Evolutionary conservation across 2,329 filamentous ascomycete genomes (phyloP).

Genomic region (Penicillium glabrum): DNA sequence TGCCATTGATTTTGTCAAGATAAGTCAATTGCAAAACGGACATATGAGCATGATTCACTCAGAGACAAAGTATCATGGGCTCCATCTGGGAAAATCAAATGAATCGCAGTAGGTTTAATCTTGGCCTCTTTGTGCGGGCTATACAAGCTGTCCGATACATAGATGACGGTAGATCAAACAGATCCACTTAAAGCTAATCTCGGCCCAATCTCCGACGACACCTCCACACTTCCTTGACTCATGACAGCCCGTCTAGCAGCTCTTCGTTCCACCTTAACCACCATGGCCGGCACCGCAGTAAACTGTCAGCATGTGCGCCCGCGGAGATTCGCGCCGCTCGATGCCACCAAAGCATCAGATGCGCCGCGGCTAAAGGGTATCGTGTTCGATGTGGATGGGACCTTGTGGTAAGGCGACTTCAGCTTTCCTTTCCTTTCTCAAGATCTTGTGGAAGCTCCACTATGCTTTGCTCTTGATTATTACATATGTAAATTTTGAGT

Average conservation of each 20-base stretch:
- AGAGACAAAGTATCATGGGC: too few species aligned
- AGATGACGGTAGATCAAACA: not conserved
- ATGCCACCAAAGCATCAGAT: conserved; percentile 31
- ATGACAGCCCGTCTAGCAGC: not conserved
- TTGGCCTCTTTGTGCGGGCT: too few species aligned
- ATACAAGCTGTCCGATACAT: not conserved
- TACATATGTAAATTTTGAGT: too few species aligned
- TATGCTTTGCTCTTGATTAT: not conserved
- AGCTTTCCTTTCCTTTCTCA: not conserved
- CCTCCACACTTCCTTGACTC: not conserved
- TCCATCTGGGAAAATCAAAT: too few species aligned
- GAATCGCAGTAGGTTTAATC: too few species aligned
- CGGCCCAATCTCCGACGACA: not conserved
- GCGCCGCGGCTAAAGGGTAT: conserved; percentile 56
- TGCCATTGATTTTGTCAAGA: too few species aligned
- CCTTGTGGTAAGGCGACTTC: conserved; percentile 67
- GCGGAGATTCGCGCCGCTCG: conserved; percentile 53
- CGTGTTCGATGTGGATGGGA: conserved; percentile 94
- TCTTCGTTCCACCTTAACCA: conserved; percentile 6
- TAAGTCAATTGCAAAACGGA: too few species aligned
- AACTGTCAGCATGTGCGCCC: conserved; percentile 27
- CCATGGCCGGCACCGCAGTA: conserved; percentile 21
- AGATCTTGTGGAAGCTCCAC: not conserved
- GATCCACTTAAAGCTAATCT: not conserved
- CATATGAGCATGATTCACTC: too few species aligned